These are phyloP conservation scores for Aechmea fasciata DNA, from an alignment of 176 grass and related monocot species.

Conservation along the genomic window DNA sequence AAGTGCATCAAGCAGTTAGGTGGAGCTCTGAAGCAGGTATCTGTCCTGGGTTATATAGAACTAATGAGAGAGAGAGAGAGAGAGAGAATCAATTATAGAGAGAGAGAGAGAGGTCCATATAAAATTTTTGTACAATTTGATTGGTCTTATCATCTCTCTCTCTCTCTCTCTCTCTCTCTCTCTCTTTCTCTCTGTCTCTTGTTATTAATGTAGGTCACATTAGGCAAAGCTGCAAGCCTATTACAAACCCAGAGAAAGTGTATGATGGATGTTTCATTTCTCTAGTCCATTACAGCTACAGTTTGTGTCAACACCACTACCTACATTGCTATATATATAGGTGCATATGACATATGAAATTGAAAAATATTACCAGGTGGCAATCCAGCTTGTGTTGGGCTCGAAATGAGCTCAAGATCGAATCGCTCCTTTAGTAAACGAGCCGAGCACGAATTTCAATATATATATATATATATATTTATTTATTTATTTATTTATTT, in stretches of 20 bases:
- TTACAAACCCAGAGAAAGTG: neutral
- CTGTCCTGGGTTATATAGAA: neutral
- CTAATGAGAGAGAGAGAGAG: neutral
- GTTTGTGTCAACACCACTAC: too few species aligned
- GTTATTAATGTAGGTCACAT: neutral
- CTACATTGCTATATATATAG: too few species aligned
- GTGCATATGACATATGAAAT: too few species aligned
- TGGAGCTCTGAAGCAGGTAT: neutral
- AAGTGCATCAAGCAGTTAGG: neutral
- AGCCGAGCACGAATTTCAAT: too few species aligned
- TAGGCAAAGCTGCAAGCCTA: neutral
- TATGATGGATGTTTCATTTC: neutral
- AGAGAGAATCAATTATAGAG: neutral
- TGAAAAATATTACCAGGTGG: too few species aligned
- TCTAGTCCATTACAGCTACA: too few species aligned
- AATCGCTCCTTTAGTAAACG: too few species aligned
- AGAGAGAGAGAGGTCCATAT: neutral
- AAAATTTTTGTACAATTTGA: neutral
- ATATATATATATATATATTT: too few species aligned
- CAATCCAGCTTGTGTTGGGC: too few species aligned
- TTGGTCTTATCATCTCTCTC: neutral
- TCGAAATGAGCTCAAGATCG: too few species aligned
- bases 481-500: too few species aligned
- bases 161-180: neutral
- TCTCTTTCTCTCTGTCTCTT: neutral